A percentile compares a stretch with the other conserved stretches of the same genome.
phyloP scores from a whole-genome alignment of 306 rosid genomes.

The Dalbergia oliveri region DNA sequence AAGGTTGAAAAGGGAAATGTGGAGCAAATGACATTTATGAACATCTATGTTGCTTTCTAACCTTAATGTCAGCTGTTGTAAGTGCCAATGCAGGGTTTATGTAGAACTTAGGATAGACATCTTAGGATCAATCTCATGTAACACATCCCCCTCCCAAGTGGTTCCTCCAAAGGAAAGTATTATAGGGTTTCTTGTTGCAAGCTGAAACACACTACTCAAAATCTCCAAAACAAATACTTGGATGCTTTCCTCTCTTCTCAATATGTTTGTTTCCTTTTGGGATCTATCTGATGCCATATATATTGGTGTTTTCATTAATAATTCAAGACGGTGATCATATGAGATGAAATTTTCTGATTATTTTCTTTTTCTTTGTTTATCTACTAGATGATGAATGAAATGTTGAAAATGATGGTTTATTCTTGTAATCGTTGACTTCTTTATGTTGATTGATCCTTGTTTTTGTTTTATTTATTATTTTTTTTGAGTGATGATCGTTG shows the following conservation, averaged over 20 bases:
- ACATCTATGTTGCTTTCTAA: not conserved
- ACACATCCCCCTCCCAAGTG: not conserved
- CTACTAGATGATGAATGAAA: constrained; percentile 24
- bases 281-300: not conserved
- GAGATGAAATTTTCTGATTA: constrained; percentile 19
- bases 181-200: constrained; percentile 30
- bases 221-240: not conserved
- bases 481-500: not conserved
- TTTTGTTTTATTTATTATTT: no score
- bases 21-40: not conserved
- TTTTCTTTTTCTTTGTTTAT: constrained; percentile 11
- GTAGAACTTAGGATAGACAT: no score
- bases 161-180: constrained; percentile 5
- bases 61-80: no score
- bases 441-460: constrained; percentile 16
- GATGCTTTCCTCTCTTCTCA: not conserved
- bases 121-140: not conserved
- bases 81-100: no score
- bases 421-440: not conserved
- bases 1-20: not conserved
- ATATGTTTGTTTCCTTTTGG: not conserved
- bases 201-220: not conserved
- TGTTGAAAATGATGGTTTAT: constrained; percentile 7
- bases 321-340: constrained; percentile 17
- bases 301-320: constrained; percentile 24